These are phyloP conservation scores for Boletus subcaerulescens DNA, from an alignment of 768 basidiomycete species.

Conservation along the genomic window DNA sequence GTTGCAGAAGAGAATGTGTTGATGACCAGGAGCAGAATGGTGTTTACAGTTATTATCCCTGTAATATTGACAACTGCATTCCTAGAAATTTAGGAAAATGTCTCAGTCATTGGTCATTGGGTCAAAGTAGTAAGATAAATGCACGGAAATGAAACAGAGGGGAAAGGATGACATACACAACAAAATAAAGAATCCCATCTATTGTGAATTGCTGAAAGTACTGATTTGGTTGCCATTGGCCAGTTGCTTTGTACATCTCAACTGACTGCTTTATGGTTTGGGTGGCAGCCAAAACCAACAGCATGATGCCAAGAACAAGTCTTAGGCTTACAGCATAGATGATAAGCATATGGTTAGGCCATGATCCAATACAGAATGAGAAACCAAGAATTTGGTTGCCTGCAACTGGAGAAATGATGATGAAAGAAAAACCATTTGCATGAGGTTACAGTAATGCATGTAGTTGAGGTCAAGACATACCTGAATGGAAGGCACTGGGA, in stretches of 20 bases:
- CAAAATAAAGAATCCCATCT: background rate
- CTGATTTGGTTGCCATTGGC: background rate
- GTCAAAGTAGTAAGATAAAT: too few relatives aligned
- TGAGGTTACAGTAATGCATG: too few relatives aligned
- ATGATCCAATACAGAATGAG: too few relatives aligned
- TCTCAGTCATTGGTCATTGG: background rate
- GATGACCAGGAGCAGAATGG: background rate
- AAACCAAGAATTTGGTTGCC: background rate
- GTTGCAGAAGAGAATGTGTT: background rate
- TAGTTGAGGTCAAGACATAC: background rate
- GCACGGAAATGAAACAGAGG: too few relatives aligned
- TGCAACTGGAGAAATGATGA: too few relatives aligned
- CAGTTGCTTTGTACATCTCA: conserved; percentile 5
- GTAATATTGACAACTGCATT: background rate
- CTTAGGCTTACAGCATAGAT: background rate
- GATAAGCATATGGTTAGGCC: too few relatives aligned
- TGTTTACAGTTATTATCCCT: background rate
- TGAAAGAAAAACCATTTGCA: too few relatives aligned
- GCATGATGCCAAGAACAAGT: background rate
- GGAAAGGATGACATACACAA: background rate
- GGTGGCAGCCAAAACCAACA: background rate
- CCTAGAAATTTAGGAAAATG: background rate
- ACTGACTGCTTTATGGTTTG: background rate
- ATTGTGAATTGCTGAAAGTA: too few relatives aligned
- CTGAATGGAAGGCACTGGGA: background rate